phyloP scores from a whole-genome alignment of 306 rosid genomes.

The Ziziphus jujuba region DNA sequence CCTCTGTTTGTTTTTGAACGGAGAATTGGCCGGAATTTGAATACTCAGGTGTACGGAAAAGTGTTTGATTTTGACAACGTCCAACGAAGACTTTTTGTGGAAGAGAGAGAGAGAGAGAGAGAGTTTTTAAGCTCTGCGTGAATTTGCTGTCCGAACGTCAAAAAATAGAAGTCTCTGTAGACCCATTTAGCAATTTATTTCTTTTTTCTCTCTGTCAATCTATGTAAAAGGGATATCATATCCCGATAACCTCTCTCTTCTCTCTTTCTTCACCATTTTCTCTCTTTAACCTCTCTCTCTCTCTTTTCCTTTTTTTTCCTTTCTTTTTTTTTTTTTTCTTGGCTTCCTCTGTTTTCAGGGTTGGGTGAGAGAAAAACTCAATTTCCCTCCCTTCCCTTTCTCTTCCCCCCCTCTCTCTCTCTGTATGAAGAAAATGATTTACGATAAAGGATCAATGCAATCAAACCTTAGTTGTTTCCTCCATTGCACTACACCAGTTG shows the following conservation, averaged over 20 bases:
- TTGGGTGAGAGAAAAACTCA: constrained; percentile 60
- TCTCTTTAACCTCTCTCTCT: constrained; percentile 27
- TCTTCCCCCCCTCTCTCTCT: constrained; percentile 11
- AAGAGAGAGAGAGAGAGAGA: constrained; percentile 13
- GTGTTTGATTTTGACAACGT: constrained; percentile 32
- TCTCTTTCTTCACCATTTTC: constrained; percentile 18
- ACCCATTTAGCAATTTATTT: constrained; percentile 35
- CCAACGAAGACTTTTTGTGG: constrained; percentile 39
- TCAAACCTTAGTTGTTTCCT: constrained; percentile 85
- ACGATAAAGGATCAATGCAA: constrained; percentile 54
- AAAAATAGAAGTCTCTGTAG: constrained; percentile 39
- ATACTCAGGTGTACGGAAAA: constrained; percentile 20
- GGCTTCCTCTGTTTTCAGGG: constrained; percentile 50
- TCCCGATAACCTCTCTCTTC: constrained; percentile 43
- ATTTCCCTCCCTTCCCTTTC: constrained; percentile 13
- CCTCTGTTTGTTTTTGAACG: constrained; percentile 14
- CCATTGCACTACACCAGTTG: constrained; percentile 70
- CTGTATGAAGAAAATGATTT: constrained; percentile 38
- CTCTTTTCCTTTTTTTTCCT: constrained; percentile 13
- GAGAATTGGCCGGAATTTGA: constrained; percentile 15
- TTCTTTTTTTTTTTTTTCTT: constrained; percentile 20
- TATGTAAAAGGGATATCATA: constrained; percentile 31
- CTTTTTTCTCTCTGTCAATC: constrained; percentile 27
- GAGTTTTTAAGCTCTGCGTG: constrained; percentile 41
- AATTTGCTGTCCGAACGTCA: constrained; percentile 39